Evolutionary conservation across 148 eudicot species (phyloP).

Genomic region (Polygonum aviculare): DNA sequence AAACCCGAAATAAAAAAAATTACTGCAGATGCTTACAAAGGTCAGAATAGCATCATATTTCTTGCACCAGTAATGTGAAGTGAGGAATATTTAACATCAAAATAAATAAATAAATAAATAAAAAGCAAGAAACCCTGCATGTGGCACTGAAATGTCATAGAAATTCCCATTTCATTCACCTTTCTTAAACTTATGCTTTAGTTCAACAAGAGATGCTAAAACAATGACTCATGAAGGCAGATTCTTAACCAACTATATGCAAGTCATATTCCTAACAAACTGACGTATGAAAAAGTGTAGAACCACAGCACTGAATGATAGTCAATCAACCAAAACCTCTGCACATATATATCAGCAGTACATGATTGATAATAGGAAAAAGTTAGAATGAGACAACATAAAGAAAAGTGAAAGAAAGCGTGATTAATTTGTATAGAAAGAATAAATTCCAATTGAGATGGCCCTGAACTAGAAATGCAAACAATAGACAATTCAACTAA

Average conservation of each 20-base stretch:
- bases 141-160: background rate
- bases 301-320: too few relatives aligned
- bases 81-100: background rate
- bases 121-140: background rate
- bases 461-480: background rate
- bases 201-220: background rate
- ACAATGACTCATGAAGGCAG: background rate
- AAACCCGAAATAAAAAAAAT: too few relatives aligned
- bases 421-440: background rate
- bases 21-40: background rate
- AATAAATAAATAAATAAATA: too few relatives aligned
- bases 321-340: background rate
- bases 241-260: background rate
- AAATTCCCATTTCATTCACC: background rate
- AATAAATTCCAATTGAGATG: background rate
- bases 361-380: background rate
- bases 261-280: background rate
- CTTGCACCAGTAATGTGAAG: background rate
- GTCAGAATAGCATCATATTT: background rate
- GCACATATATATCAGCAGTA: background rate
- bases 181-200: background rate
- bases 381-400: background rate
- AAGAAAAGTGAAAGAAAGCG: background rate
- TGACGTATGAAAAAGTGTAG: too few relatives aligned
- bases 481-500: conserved; percentile 16